Conservation (phyloP, 2,329 filamentous ascomycete genomes). For the Taxawa tesnikishii region DNA sequence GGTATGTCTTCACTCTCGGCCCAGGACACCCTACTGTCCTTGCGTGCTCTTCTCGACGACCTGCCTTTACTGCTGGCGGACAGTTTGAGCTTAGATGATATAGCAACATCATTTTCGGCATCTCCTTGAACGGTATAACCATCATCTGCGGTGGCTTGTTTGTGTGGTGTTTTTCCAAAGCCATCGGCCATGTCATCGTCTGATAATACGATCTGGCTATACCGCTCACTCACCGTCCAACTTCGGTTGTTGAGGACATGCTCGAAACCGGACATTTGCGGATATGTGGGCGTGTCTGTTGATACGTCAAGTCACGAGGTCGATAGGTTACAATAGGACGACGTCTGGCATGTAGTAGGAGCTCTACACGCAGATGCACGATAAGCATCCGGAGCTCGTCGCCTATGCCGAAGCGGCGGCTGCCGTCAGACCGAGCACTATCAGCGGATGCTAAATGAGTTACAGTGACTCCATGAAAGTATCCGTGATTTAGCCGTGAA, state of each 20-base stretch:
- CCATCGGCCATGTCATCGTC: slow-evolving; percentile 12
- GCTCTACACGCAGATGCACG: too few relatives aligned
- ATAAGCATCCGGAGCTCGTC: too few relatives aligned
- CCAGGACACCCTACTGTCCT: slow-evolving; percentile 12
- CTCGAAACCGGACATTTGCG: background rate
- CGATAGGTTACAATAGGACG: too few relatives aligned
- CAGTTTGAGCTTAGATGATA: background rate
- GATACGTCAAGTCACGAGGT: too few relatives aligned
- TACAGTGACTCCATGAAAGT: too few relatives aligned
- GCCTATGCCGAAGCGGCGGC: too few relatives aligned
- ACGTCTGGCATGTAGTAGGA: too few relatives aligned
- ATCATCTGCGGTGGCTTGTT: slow-evolving; percentile 1
- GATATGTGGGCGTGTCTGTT: background rate
- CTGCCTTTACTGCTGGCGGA: slow-evolving; percentile 7
- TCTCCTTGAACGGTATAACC: background rate
- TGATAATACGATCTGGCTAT: slow-evolving; percentile 26
- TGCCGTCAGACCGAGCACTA: too few relatives aligned
- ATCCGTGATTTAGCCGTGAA: too few relatives aligned
- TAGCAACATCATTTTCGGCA: background rate
- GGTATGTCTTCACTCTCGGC: slow-evolving; percentile 3
- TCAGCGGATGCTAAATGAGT: too few relatives aligned
- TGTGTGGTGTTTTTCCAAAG: background rate
- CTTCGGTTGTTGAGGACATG: slow-evolving; percentile 3
- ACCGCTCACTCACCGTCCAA: slow-evolving; percentile 8
- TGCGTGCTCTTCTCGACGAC: slow-evolving; percentile 5